A percentile compares a stretch with the other conserved stretches of the same genome.
phyloP scores from a whole-genome alignment of 2,329 filamentous ascomycete species.

The Hypoxylon sp. region DNA sequence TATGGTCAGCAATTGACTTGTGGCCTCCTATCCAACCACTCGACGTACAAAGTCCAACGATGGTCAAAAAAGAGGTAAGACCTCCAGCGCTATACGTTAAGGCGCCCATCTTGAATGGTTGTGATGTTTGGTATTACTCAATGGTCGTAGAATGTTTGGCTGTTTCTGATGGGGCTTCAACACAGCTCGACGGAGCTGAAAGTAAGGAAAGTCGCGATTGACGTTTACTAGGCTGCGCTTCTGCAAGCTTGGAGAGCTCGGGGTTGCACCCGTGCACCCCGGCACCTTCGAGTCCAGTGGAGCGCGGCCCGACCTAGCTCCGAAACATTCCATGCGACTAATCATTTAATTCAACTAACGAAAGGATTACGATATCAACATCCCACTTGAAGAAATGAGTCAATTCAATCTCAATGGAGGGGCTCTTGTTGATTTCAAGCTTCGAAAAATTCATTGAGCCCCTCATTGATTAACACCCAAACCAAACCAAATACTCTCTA shows the following conservation, averaged over 20 bases:
- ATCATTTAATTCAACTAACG: constrained; percentile 5
- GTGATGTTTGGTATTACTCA: not conserved
- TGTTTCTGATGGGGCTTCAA: constrained; percentile 26
- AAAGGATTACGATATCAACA: constrained; percentile 22
- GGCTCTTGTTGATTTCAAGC: constrained; percentile 16
- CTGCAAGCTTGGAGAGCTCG: constrained; percentile 38
- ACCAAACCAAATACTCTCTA: not conserved
- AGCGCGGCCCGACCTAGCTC: constrained; percentile 36
- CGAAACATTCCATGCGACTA: constrained; percentile 8
- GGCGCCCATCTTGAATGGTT: constrained; percentile 42
- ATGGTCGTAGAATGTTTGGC: constrained; percentile 22
- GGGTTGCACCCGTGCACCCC: constrained; percentile 23
- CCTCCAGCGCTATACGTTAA: constrained; percentile 45
- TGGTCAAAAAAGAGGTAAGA: constrained; percentile 42
- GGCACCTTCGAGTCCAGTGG: constrained; percentile 7
- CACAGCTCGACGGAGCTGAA: constrained; percentile 43
- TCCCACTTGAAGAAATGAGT: constrained; percentile 24
- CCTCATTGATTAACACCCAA: constrained; percentile 23
- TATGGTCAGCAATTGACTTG: constrained; percentile 24
- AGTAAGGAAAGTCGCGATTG: constrained; percentile 43
- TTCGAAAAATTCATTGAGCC: constrained; percentile 37
- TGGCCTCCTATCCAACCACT: constrained; percentile 10
- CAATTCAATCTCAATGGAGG: constrained; percentile 44
- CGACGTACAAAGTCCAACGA: constrained; percentile 54
- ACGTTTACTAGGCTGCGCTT: constrained; percentile 35